A percentile compares a stretch with the other conserved stretches of the same genome.
phyloP scores from a whole-genome alignment of 2,329 filamentous ascomycete species.

The Colletotrichum viniferum region DNA sequence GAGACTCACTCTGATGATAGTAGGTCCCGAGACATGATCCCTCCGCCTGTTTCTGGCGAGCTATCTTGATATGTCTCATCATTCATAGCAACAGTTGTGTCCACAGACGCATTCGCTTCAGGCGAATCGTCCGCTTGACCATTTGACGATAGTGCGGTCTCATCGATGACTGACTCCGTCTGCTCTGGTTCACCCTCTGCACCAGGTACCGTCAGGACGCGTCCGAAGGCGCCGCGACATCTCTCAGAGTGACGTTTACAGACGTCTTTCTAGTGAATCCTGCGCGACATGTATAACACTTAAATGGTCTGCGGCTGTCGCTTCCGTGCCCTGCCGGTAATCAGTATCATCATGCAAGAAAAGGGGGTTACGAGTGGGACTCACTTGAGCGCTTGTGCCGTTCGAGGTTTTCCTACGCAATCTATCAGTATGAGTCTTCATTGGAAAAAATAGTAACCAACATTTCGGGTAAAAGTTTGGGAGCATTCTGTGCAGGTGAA shows the following conservation, averaged over 20 bases:
- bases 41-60: not conserved
- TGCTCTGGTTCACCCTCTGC: not conserved
- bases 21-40: not conserved
- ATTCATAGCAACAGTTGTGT: not conserved
- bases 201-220: not conserved
- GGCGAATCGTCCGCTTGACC: not conserved
- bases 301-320: constrained; percentile 22
- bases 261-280: constrained; percentile 23
- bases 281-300: constrained; percentile 22
- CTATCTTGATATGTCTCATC: not conserved
- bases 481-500: constrained; percentile 21
- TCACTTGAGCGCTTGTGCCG: constrained; percentile 26
- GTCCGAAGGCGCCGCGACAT: constrained; percentile 8
- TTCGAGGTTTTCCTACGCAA: constrained; percentile 23
- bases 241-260: constrained; percentile 24
- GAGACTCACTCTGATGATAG: not conserved
- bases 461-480: constrained; percentile 24
- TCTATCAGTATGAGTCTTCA: not conserved
- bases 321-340: constrained; percentile 22
- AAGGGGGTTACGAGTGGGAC: not conserved
- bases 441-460: not conserved
- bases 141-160: not conserved
- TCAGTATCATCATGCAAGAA: not conserved
- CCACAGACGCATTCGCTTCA: not conserved
- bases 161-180: not conserved